Conservation (phyloP, 129 eudicot species). For the Scalesia atractyloides region DNA sequence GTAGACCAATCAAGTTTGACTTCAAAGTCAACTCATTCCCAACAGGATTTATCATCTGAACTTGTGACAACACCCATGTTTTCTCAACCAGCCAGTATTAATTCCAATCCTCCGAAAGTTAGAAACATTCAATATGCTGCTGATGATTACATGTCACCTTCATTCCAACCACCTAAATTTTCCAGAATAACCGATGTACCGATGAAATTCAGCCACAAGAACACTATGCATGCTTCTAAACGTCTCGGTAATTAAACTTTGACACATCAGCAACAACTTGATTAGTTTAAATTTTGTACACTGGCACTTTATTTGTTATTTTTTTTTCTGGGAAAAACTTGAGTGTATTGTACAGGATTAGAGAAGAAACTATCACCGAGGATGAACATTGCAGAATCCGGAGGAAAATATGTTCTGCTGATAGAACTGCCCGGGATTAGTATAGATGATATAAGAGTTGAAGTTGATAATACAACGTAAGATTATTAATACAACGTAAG, state of each 20-base stretch:
- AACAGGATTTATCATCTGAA: slow-evolving; percentile 25
- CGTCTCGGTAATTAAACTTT: slow-evolving; percentile 24
- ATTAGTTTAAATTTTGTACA: not conserved
- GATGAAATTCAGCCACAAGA: slow-evolving; percentile 10
- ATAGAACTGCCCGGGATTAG: slow-evolving; percentile 41
- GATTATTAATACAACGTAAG: slow-evolving; percentile 35
- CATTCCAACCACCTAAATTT: slow-evolving; percentile 35
- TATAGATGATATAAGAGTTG: slow-evolving; percentile 34
- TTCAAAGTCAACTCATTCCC: slow-evolving; percentile 15
- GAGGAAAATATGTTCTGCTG: slow-evolving; percentile 32
- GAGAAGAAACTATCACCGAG: slow-evolving; percentile 33
- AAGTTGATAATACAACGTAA: slow-evolving; percentile 39
- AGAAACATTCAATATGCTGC: slow-evolving; percentile 25
- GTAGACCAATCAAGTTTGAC: slow-evolving; percentile 21
- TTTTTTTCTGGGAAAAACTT: not conserved
- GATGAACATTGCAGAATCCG: slow-evolving; percentile 34
- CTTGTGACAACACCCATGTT: slow-evolving; percentile 34
- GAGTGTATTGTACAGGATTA: slow-evolving; percentile 14
- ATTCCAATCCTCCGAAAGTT: slow-evolving; percentile 29
- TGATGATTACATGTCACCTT: slow-evolving; percentile 12
- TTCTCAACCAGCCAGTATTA: slow-evolving; percentile 34
- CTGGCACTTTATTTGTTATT: not conserved
- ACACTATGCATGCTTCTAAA: slow-evolving; percentile 17
- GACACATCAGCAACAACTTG: slow-evolving; percentile 8
- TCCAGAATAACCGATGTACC: slow-evolving; percentile 24